Conservation (phyloP, 2,329 filamentous ascomycete genomes). For the Neocatenulostroma microsporum region DNA sequence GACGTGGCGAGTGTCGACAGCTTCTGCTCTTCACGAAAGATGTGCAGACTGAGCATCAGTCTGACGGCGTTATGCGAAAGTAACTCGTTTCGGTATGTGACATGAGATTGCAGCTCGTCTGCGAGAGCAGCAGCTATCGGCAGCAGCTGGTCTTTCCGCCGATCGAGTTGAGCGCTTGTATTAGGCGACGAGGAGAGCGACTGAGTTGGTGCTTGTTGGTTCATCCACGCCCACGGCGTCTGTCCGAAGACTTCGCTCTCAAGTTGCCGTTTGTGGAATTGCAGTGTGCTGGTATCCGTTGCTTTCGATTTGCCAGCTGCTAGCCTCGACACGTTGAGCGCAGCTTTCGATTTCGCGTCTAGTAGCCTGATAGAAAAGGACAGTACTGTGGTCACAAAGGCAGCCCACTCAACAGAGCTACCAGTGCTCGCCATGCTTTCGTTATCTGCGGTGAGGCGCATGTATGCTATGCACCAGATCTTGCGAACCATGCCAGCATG, state of each 20-base stretch:
- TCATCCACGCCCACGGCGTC: slow-evolving; percentile 20
- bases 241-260: background rate
- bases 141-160: slow-evolving; percentile 21
- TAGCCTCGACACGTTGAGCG: slow-evolving; percentile 19
- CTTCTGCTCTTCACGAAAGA: slow-evolving; percentile 85
- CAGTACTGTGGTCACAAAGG: slow-evolving; percentile 35
- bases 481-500: slow-evolving; percentile 17
- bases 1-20: slow-evolving; percentile 51
- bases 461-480: slow-evolving; percentile 25
- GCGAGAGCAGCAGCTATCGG: slow-evolving; percentile 20
- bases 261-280: background rate
- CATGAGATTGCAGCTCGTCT: slow-evolving; percentile 14
- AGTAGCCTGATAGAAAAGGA: slow-evolving; percentile 27
- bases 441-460: slow-evolving; percentile 13
- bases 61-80: slow-evolving; percentile 12
- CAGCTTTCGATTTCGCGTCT: slow-evolving; percentile 22
- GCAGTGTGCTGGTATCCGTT: background rate
- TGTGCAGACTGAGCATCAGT: slow-evolving; percentile 62
- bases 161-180: slow-evolving; percentile 9
- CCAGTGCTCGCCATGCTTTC: slow-evolving; percentile 13
- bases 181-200: background rate
- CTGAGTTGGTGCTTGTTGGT: background rate
- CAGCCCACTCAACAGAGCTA: slow-evolving; percentile 27
- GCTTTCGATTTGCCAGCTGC: slow-evolving; percentile 13
- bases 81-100: no score